Evolutionary conservation across 352 stramenopile genomes (phyloP), one percentile per base, ranked within the genome.

Genomic region (Pythium aristosporum): DNA sequence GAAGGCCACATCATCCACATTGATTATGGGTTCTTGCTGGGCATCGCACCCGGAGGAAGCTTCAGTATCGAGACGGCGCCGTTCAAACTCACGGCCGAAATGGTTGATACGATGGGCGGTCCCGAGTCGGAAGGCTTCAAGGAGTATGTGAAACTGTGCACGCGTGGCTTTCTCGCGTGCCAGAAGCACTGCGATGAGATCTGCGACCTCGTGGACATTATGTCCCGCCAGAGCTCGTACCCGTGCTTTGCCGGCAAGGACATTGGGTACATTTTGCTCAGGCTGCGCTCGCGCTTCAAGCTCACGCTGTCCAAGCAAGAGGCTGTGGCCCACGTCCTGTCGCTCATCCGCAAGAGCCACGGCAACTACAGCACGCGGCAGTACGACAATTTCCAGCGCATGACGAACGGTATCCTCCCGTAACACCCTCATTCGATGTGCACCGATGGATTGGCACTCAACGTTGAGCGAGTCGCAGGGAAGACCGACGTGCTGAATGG

Each of bases 31-130:
- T 99, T 99, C 74, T 79, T 99, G 42, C 92, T 99, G 57, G 97
- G 97, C 25, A 99, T 98, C 81, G 97, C 96, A 34, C 97, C 98
- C 1, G 98, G 98, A 65, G 97, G 98, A 61, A 98, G 98, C 78
- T 99, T 99, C 55, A 98, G 87, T 50, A 98, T 99, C 61, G 98
- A 99, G 77, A 98, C 94, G 39, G 97, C 97, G 49, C 98, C 98
- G 25, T 99, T 99, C 87, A 99, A 99, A 72, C 80, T 99, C 8
- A 99, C 97, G n/a, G 83, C 85, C 43, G 98, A 99, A 63, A 99
- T 99, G 84, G 95, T 99, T 12, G 93, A 99, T 59, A 96, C 98
- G 7, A 97, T 99, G 89, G 96, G 94, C 39, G 97, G 97, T 1
- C 74, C 83, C 25, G 84, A 96, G 15, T 94, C 77, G 3, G 80